Conservation (phyloP, 2,329 filamentous ascomycete species). For the Aspergillus arachidicola region DNA sequence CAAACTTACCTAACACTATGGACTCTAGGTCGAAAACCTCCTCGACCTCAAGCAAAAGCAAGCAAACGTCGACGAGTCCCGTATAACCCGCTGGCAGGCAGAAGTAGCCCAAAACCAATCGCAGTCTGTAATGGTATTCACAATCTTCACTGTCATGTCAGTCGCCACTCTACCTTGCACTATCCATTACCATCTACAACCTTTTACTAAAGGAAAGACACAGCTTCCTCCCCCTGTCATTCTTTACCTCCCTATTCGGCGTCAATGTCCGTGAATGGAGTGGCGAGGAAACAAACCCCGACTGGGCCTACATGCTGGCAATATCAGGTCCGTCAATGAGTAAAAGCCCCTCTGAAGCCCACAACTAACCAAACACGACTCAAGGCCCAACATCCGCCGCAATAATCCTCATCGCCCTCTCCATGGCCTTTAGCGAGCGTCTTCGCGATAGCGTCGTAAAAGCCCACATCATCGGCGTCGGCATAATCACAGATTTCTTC, state of each 20-base stretch:
- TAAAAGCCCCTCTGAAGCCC: not conserved
- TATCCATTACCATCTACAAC: not conserved
- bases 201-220: not conserved
- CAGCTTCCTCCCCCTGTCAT: slow-evolving; percentile 62
- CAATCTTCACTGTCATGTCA: slow-evolving; percentile 65
- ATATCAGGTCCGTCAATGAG: slow-evolving; percentile 29
- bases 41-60: slow-evolving; percentile 69
- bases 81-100: slow-evolving; percentile 63
- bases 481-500: slow-evolving; percentile 28
- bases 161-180: slow-evolving; percentile 7
- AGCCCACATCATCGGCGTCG: slow-evolving; percentile 25
- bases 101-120: slow-evolving; percentile 65
- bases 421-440: slow-evolving; percentile 56
- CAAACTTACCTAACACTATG: slow-evolving; percentile 5
- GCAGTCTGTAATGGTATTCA: slow-evolving; percentile 60
- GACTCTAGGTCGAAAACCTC: slow-evolving; percentile 60
- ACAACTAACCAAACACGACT: slow-evolving; percentile 2
- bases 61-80: slow-evolving; percentile 67
- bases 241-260: slow-evolving; percentile 67
- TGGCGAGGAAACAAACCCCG: slow-evolving; percentile 45
- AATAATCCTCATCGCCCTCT: slow-evolving; percentile 55
- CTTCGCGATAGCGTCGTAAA: slow-evolving; percentile 30
- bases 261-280: slow-evolving; percentile 68
- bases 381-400: slow-evolving; percentile 48
- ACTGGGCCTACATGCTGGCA: slow-evolving; percentile 26